Base-by-base conservation (phyloP, 345 rosid species). In the Iberis pinnata region DNA sequence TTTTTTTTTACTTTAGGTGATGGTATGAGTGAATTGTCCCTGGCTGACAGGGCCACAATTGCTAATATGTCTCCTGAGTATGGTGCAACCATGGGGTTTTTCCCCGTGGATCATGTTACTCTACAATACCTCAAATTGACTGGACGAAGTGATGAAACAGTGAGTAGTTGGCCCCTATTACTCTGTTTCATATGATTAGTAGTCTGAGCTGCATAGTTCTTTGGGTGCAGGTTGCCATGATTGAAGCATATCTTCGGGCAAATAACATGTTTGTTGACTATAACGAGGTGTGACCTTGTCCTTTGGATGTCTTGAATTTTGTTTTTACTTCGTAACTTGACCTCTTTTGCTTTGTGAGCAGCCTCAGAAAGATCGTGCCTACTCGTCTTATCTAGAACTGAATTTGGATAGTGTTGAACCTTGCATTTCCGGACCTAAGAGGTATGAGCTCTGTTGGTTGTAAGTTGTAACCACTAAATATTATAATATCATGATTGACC, bases 21-120 rank as follows among this genome's bases (percentile, higher is more conserved):
- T 75, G 99, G 99, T 27, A 88, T 86, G 97, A 72, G 93, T 18
- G 88, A 79, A 68, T 70, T 89, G 50, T 80, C 97, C 62, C 68
- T 89, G 29, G 97, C 97, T n/a, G 97, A 89, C 57, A 81, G 97
- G 69, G 97, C 97, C 24, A 89, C 97, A 19, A 89, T 89, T 61
- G 95, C 95, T 56, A 89, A 89, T 75, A 89, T 86, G 97, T 89
- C 95, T 65, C 97, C 97, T 0, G 97, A 89, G 74, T 89, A 89
- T 56, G 93, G 97, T 71, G 95, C 97, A 63, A 86, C 95, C 49
- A 89, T 89, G 97, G 97, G 97, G 11, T 89, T 89, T 81, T 89
- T 89, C 64, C 95, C 97, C 9, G 97, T 89, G 70, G 95, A 89
- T 67, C 86, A 81, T 73, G 89, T 89, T 60, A 83, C 97, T 12